These are phyloP conservation scores for Cutaneotrichosporon sp. DNA, from an alignment of 1,284 basidiomycete species.

Conservation along the genomic window DNA sequence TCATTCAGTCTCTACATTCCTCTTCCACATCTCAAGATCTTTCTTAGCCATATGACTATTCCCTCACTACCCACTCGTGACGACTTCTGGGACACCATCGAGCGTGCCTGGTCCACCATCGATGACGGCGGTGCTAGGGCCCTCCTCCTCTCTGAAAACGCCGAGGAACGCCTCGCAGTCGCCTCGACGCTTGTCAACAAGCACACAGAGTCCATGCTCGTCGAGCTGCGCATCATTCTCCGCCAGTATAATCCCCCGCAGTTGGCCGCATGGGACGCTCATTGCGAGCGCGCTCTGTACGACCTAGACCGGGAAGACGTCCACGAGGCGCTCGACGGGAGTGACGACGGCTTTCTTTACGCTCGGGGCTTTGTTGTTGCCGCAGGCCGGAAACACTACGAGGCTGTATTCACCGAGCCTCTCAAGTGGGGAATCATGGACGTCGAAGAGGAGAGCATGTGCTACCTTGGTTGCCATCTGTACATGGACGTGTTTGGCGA, in stretches of 20 bases:
- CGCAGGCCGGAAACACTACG: constrained; percentile 15
- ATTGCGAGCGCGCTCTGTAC: constrained; percentile 19
- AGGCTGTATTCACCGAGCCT: constrained; percentile 13
- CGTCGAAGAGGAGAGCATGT: constrained; percentile 17
- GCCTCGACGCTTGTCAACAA: not conserved
- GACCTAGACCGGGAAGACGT: constrained; percentile 21
- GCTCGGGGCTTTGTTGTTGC: constrained; percentile 20
- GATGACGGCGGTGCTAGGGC: not conserved
- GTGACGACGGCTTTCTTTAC: constrained; percentile 25
- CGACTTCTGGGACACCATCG: constrained; percentile 7
- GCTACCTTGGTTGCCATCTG: constrained; percentile 16
- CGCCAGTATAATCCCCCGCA: not conserved
- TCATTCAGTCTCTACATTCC: not conserved
- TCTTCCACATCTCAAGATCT: not conserved
- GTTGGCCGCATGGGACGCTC: not conserved
- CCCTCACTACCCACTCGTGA: not conserved
- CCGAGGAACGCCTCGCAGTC: no score
- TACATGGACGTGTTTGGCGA: constrained; percentile 14
- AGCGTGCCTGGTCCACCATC: constrained; percentile 2
- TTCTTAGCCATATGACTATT: no score
- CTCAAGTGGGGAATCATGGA: constrained; percentile 13
- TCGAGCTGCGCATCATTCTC: not conserved
- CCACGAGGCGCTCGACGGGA: constrained; percentile 16
- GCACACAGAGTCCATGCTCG: not conserved
- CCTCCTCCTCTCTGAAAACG: not conserved